These are phyloP conservation scores for Hypoxylon trugodes DNA, from an alignment of 495 filamentous ascomycete genomes.

Conservation along the genomic window DNA sequence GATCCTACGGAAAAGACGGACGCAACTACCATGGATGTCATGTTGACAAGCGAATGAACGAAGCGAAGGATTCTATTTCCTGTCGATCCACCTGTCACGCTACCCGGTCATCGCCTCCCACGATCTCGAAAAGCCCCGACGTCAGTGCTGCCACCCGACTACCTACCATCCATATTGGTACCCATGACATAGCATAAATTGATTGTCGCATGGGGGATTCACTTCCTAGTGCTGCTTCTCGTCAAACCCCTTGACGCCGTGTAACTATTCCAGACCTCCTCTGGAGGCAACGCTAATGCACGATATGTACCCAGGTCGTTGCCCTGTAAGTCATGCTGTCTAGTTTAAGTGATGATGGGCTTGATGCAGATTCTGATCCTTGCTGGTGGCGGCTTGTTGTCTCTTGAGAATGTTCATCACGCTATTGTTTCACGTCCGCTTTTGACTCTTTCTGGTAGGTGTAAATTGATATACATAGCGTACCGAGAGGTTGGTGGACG, in stretches of 20 bases:
- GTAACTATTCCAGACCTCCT: constrained; percentile 6
- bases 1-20: too few relatives aligned
- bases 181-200: not conserved
- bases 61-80: too few relatives aligned
- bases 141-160: not conserved
- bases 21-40: too few relatives aligned
- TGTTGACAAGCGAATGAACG: too few relatives aligned
- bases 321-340: not conserved
- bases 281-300: not conserved
- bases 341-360: not conserved
- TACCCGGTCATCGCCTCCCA: too few relatives aligned
- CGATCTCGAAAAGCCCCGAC: constrained; percentile 3
- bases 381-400: not conserved
- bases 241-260: constrained; percentile 7
- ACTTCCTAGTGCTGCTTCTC: not conserved
- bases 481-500: too few relatives aligned
- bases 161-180: too few relatives aligned
- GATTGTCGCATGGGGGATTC: too few relatives aligned
- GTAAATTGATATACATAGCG: too few relatives aligned
- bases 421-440: not conserved
- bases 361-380: constrained; percentile 14
- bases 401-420: too few relatives aligned
- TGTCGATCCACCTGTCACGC: too few relatives aligned
- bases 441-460: too few relatives aligned
- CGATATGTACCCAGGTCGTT: not conserved